Evolutionary conservation across 768 basidiomycete species (phyloP), one percentile per base, ranked within the genome.

Genomic region (Suillus subalutaceus): DNA sequence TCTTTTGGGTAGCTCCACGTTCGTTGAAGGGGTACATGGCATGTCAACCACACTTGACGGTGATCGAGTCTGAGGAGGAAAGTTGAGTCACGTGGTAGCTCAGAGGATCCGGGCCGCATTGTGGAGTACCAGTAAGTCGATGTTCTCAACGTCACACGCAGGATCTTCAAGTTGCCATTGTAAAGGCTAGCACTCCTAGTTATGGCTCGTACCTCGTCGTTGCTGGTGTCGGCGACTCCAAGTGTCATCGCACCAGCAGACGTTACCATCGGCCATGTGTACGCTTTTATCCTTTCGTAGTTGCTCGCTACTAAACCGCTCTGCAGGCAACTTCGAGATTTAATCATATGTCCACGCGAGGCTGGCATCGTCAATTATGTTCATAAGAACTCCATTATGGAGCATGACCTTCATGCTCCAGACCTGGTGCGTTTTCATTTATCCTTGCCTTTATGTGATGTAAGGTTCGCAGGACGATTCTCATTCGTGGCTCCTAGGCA

Each of bases 311-410:
- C n/a, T 58, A 55, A 46, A 32, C n/a, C 41, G 41, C 57, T 65
- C 57, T 66, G 53, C 75, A 91, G 90, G 35, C 92, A 94, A 78
- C 80, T 94, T 37, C 85, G 92, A 43, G 92, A 94, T 79, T 85
- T 94, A 59, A 77, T 93, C 60, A 85, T 91, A 66, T 92, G 91
- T 75, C 92, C 91, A 1, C 80, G 85, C 6, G 85, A 88, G 68
- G 79, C 83, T 15, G 90, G 90, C 3, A 72, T 88, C 6, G 84
- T 92, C 44, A 88, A 87, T 75, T 92, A 90, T 69, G 80, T 90
- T 3, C 84, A 84, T 32, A 74, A 74, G 10, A 72, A 75, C 43
- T 80, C 82, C 35, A 87, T 92, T 62, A 77, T 88, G 30, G 89
- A 91, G 68, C 88, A 88, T 63, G 84, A 90, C 73, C 73, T 90